phyloP scores from a whole-genome alignment of 371 early-diverging fungal species.

The Apophysomyces variabilis region DNA sequence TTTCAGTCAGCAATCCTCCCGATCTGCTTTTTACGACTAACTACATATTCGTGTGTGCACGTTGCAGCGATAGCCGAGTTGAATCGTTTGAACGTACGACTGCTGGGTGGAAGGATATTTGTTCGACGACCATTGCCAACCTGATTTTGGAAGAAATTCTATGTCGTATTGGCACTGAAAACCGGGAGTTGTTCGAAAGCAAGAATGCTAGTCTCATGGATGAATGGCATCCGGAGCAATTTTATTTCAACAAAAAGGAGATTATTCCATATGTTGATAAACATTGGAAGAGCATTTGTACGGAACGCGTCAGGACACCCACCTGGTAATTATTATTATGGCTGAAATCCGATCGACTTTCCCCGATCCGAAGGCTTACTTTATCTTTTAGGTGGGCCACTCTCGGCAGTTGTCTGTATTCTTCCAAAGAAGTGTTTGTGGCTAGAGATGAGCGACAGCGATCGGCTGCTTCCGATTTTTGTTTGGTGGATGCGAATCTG shows the following conservation, averaged over 20 bases:
- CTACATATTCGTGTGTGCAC: conserved; percentile 61
- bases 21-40: conserved; percentile 68
- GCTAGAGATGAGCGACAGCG: conserved; percentile 66
- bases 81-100: conserved; percentile 66
- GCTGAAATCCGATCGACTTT: background rate
- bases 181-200: conserved; percentile 53
- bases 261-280: conserved; percentile 71
- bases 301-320: conserved; percentile 64
- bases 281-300: conserved; percentile 72
- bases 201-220: conserved; percentile 54
- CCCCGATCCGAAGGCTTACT: background rate
- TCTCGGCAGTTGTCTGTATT: conserved; percentile 67
- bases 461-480: conserved; percentile 71
- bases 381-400: conserved; percentile 61
- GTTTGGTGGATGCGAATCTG: conserved; percentile 60
- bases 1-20: conserved; percentile 51
- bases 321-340: conserved; percentile 53
- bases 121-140: conserved; percentile 69
- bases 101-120: conserved; percentile 76
- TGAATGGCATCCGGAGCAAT: conserved; percentile 61
- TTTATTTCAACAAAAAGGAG: conserved; percentile 71
- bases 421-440: conserved; percentile 64
- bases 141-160: conserved; percentile 61
- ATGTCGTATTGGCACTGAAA: conserved; percentile 30
- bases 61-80: conserved; percentile 40